Base-by-base conservation (phyloP, 1,139 yeast species). In the Casaregolazyma lundiana region DNA sequence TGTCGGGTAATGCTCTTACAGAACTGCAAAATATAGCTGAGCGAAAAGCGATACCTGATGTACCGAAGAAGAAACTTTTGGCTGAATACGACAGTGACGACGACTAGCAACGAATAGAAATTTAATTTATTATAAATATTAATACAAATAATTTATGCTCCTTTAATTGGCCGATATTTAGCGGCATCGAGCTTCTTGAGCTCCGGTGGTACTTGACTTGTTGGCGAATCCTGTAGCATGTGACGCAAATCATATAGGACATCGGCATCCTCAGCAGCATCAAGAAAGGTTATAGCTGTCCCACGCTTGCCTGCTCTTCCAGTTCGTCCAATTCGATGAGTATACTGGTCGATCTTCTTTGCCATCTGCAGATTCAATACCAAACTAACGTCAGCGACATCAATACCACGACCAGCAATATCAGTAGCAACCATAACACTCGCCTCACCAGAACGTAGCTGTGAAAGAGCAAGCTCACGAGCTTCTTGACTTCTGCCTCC, bases 261-360 rank as follows among this genome's bases (percentile, higher is more conserved):
- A 0, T 70, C 78, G 2, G 67, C 62, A 58, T 87, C 92, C 18
- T 75, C 76, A 6, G 74, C 73, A 41, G 76, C 81, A 53, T 75
- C 71, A 32, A 86, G 58, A 55, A 87, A 85, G 0, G 97, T 83
- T 22, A 80, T 70, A 11, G 96, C 84, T 6, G 75, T 70, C 43
- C 98, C 97, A 4, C 63, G 64, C 44, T 78, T 78, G 0, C 97
- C 97, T 0, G 97, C 97, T 62, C 98, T 77, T 29, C 97, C 98
- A 0, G 98, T 92, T 66, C 98, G 80, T 44, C 98, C 98, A 46
- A 92, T 85, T 60, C 97, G 75, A 65, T 92, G 98, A 24, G 92
- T 79, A 58, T 89, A 92, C 52, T 85, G 90, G 52, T 89, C 96
- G 43, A 88, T 77, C 38, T 73, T 72, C 50, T 73, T 76, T 11